Evolutionary conservation across 306 rosid species (phyloP).

Genomic region (Comarum palustre): DNA sequence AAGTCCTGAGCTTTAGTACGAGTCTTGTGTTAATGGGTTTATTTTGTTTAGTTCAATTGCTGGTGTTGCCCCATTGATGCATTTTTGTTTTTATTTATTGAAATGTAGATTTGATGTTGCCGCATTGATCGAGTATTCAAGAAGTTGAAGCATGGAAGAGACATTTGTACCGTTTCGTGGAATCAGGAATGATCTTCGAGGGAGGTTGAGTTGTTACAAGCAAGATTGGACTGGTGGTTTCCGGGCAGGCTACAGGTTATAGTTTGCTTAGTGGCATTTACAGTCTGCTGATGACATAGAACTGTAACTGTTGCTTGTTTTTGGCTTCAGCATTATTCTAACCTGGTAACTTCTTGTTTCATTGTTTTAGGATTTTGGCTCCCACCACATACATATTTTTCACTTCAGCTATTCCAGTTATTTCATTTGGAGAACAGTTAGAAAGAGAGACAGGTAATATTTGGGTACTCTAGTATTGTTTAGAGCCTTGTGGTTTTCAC

Average conservation of each 20-base stretch:
- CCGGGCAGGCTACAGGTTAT: conserved; percentile 58
- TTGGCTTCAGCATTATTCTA: conserved; percentile 4
- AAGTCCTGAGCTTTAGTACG: neutral
- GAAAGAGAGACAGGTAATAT: conserved; percentile 62
- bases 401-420: conserved; percentile 79
- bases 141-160: conserved; percentile 51
- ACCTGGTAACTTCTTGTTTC: conserved; percentile 8
- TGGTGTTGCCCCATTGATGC: neutral
- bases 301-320: conserved; percentile 14
- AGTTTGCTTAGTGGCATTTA: conserved; percentile 8
- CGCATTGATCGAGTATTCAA: conserved; percentile 23
- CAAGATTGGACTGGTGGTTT: conserved; percentile 72
- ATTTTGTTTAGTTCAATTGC: neutral
- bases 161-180: conserved; percentile 70
- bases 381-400: conserved; percentile 77
- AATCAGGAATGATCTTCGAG: conserved; percentile 54
- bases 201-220: conserved; percentile 63
- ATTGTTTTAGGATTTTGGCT: conserved; percentile 58
- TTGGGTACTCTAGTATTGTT: neutral
- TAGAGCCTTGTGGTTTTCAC: conserved; percentile 4
- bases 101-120: conserved; percentile 13
- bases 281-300: neutral
- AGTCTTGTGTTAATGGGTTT: neutral
- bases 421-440: conserved; percentile 78
- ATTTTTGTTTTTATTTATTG: neutral